A percentile compares a stretch with the other conserved stretches of the same genome.
These are phyloP conservation scores for Ligustrum vulgare DNA, from an alignment of 257 asterid species.

Conservation along the genomic window DNA sequence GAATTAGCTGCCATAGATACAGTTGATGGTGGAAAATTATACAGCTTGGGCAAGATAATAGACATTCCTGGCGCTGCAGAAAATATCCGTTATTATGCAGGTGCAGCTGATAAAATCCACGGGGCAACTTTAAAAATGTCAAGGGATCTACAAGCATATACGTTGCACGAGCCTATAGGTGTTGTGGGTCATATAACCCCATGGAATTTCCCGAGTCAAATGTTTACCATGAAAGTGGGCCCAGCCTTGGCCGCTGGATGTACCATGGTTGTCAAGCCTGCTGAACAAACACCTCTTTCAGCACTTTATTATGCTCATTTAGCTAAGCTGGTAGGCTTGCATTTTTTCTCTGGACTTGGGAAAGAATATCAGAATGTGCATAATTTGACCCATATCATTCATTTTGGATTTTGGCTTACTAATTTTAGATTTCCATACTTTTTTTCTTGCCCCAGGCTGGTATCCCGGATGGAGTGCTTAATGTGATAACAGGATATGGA, in stretches of 20 bases:
- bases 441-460: conserved; percentile 57
- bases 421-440: neutral
- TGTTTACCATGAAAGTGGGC: conserved; percentile 57
- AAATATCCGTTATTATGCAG: conserved; percentile 52
- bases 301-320: conserved; percentile 52
- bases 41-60: conserved; percentile 19
- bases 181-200: conserved; percentile 63
- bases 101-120: conserved; percentile 64
- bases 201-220: conserved; percentile 56
- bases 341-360: neutral
- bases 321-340: conserved; percentile 39
- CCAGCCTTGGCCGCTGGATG: conserved; percentile 65
- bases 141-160: conserved; percentile 44
- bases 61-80: conserved; percentile 37
- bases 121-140: conserved; percentile 56
- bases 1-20: conserved; percentile 49
- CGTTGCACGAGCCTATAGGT: conserved; percentile 56
- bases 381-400: neutral
- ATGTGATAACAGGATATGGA: conserved; percentile 71
- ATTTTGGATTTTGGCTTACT: neutral
- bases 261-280: conserved; percentile 60
- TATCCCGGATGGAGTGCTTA: conserved; percentile 73
- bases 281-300: conserved; percentile 67
- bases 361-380: neutral
- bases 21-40: conserved; percentile 50